Percentiles rank a stretch among this genome's conserved stretches.
Conservation (phyloP, 2,329 filamentous ascomycete genomes). For the Penicillium sp. region DNA sequence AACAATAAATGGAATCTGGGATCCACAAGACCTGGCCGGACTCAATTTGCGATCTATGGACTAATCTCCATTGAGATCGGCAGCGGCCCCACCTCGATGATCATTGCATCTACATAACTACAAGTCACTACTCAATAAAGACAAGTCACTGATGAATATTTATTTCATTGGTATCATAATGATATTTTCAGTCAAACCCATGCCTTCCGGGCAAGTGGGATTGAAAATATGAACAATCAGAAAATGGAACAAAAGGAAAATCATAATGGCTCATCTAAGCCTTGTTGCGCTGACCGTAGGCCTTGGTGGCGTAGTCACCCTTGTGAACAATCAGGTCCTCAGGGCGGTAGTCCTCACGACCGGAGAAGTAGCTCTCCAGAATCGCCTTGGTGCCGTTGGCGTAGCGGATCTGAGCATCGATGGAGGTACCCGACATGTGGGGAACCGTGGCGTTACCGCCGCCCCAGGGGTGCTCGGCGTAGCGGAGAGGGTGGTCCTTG, state of each 20-base stretch:
- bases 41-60: conserved; percentile 1
- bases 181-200: conserved; percentile 14
- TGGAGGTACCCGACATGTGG: conserved; percentile 98
- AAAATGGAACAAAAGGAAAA: conserved; percentile 6
- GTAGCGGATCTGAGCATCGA: conserved; percentile 93
- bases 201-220: conserved; percentile 7
- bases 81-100: conserved; percentile 8
- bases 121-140: neutral
- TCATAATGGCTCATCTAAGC: neutral
- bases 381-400: conserved; percentile 84
- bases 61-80: conserved; percentile 3
- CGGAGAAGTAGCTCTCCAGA: conserved; percentile 82
- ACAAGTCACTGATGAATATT: conserved; percentile 4
- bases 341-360: conserved; percentile 78
- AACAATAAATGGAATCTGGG: neutral
- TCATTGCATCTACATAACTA: neutral
- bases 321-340: conserved; percentile 86
- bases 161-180: conserved; percentile 26
- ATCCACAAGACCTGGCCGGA: neutral
- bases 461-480: conserved; percentile 88
- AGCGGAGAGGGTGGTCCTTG: conserved; percentile 85
- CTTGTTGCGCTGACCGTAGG: conserved; percentile 62
- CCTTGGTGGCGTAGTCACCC: conserved; percentile 92
- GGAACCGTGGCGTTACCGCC: conserved; percentile 98
- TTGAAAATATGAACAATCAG: conserved; percentile 16